Base-by-base conservation (phyloP, 2,329 filamentous ascomycete species). In the Monascus ruber region DNA sequence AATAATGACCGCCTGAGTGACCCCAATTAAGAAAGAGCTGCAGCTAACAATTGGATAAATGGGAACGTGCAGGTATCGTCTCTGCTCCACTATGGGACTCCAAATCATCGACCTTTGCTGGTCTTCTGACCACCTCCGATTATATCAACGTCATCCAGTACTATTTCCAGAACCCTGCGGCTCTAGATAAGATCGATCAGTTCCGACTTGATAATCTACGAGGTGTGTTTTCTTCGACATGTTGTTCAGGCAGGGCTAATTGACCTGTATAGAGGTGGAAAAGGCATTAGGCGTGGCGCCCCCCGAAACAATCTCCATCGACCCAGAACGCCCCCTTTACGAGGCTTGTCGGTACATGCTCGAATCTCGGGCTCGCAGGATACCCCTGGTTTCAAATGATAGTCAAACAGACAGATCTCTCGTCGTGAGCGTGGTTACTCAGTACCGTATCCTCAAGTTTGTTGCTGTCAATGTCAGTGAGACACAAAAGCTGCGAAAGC, bases 61-160 rank as follows among this genome's bases (percentile, higher is more conserved):
- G 33, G 46, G 44, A 44, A 48, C 43, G 45, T 56, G 45, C 47
- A 96, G 89, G 85, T 56, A 98, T 98, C 59, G 91, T 98, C 40
- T 98, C 91, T 26, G 91, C 91, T 38, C 91, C 91, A 37, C 71
- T 98, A 48, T 98, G 91, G 91, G 88, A 98, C 63, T 95, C 89
- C 25, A 82, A 84, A 48, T 85, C 81, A 4, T 94, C 88, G 25
- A 86, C 83, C 29, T 98, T 96, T 63, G 91, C 89, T 32, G 91
- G 91, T 31, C 76, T 98, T 36, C 73, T 98, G 48, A 98, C 91
- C 26, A 91, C 87, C 46, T 94, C 87, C 44, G 91, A 98, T 66
- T 98, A 91, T 62, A 93, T 98, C 67, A 98, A 98, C 57, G 83
- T 98, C 41, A 94, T 98, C 32, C 89, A 96, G 62, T 98, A 98